Percentiles rank a stretch among this genome's conserved stretches.
These are phyloP conservation scores for Mycena capillaripes DNA, from an alignment of 768 basidiomycete genomes.

Conservation along the genomic window DNA sequence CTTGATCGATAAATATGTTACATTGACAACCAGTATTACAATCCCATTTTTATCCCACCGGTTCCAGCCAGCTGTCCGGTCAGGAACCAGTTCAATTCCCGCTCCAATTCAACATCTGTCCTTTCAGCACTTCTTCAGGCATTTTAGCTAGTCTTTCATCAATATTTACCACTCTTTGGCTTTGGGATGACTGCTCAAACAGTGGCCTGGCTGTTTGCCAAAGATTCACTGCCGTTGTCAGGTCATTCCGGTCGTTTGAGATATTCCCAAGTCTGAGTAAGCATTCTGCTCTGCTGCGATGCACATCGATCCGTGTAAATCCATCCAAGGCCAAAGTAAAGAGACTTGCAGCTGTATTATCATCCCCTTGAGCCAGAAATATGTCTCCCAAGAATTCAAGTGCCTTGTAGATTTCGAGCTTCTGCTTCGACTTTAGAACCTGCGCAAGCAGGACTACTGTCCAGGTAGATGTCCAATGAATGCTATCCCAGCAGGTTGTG, in stretches of 20 bases:
- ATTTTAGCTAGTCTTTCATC: too few relatives aligned
- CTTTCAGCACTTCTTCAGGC: too few relatives aligned
- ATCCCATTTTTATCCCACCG: too few relatives aligned
- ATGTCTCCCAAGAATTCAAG: not conserved
- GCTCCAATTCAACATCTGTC: too few relatives aligned
- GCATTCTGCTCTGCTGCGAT: not conserved
- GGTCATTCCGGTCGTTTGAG: not conserved
- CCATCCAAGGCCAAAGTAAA: not conserved
- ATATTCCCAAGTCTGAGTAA: not conserved
- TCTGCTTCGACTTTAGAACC: not conserved
- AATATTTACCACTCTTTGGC: too few relatives aligned
- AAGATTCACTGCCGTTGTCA: not conserved
- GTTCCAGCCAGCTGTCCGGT: too few relatives aligned
- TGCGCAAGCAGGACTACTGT: not conserved
- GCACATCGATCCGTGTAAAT: not conserved
- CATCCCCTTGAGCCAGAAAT: not conserved
- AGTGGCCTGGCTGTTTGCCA: not conserved
- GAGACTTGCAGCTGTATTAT: not conserved
- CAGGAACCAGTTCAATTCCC: too few relatives aligned
- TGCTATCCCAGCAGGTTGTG: not conserved
- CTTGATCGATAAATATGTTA: too few relatives aligned
- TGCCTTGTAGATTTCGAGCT: not conserved
- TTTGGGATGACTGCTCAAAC: not conserved
- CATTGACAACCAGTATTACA: too few relatives aligned
- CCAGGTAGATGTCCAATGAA: not conserved